These are phyloP conservation scores for Colletotrichum spaethianum DNA, from an alignment of 2,329 filamentous ascomycete species.

Conservation along the genomic window DNA sequence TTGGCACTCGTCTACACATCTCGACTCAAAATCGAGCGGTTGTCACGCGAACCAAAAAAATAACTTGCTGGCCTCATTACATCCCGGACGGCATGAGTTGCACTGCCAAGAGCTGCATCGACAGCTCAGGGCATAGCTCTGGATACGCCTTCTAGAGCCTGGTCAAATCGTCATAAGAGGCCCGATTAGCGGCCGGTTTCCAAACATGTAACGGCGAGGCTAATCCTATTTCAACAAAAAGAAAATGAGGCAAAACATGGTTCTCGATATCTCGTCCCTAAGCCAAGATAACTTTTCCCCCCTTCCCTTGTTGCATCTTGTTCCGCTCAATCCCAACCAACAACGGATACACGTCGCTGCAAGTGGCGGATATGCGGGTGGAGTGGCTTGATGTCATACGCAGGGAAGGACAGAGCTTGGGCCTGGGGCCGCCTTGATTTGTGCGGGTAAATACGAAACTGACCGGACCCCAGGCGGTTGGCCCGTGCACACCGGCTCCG, in stretches of 20 bases:
- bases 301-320: slow-evolving; percentile 26
- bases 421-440: slow-evolving; percentile 41
- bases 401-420: slow-evolving; percentile 39
- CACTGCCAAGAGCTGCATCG: background rate
- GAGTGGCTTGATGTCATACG: slow-evolving; percentile 41
- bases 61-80: background rate
- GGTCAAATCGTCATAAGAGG: slow-evolving; percentile 1
- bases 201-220: slow-evolving; percentile 1
- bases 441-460: slow-evolving; percentile 41
- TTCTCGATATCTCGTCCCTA: background rate
- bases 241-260: background rate
- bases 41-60: no score
- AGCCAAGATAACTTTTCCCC: background rate
- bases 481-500: slow-evolving; percentile 29
- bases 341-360: slow-evolving; percentile 25
- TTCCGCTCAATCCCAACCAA: slow-evolving; percentile 37
- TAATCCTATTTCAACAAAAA: background rate
- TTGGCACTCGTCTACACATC: background rate
- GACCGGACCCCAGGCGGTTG: slow-evolving; percentile 22
- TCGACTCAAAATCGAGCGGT: background rate
- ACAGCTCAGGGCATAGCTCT: background rate
- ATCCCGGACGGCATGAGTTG: background rate
- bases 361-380: slow-evolving; percentile 40
- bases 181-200: slow-evolving; percentile 11
- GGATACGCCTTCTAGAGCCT: background rate